Evolutionary conservation across 345 rosid genomes (phyloP).

Genomic region (Hibiscus syriacus): DNA sequence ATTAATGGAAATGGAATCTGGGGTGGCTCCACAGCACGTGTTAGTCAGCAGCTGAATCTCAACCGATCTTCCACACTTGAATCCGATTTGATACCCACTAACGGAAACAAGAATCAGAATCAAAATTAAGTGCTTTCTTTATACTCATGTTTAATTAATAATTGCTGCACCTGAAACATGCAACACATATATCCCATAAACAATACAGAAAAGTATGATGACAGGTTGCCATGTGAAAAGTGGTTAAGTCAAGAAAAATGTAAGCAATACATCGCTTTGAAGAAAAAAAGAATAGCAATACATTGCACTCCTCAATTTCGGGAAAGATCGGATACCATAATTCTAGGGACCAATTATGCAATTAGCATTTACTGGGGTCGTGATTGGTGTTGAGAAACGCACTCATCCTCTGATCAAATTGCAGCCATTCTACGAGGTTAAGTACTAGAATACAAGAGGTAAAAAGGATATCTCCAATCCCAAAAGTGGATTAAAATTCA

Average conservation of each 20-base stretch:
- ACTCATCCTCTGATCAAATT: not conserved
- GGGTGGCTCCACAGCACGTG: not conserved
- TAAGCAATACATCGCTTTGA: not conserved
- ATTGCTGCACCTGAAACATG: too few species aligned
- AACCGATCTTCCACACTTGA: not conserved
- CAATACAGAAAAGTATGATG: not conserved
- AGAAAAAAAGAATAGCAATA: not conserved
- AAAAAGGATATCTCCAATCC: not conserved
- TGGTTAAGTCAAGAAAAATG: not conserved
- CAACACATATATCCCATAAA: too few species aligned
- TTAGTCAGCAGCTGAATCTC: not conserved
- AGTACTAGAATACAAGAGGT: not conserved
- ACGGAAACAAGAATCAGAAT: not conserved
- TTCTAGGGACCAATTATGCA: not conserved
- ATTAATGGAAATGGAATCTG: not conserved
- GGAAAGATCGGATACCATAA: not conserved
- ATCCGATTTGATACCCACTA: not conserved
- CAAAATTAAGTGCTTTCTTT: not conserved
- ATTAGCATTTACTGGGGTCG: not conserved
- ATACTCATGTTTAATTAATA: not conserved
- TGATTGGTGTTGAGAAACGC: not conserved
- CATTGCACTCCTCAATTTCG: not conserved
- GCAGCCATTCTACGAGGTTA: not conserved
- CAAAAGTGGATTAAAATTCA: not conserved
- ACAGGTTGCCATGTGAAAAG: slow-evolving; percentile 13